Evolutionary conservation across 441 rosid species (phyloP), one percentile per base, ranked within the genome.

Genomic region (Macaranga tanarius): DNA sequence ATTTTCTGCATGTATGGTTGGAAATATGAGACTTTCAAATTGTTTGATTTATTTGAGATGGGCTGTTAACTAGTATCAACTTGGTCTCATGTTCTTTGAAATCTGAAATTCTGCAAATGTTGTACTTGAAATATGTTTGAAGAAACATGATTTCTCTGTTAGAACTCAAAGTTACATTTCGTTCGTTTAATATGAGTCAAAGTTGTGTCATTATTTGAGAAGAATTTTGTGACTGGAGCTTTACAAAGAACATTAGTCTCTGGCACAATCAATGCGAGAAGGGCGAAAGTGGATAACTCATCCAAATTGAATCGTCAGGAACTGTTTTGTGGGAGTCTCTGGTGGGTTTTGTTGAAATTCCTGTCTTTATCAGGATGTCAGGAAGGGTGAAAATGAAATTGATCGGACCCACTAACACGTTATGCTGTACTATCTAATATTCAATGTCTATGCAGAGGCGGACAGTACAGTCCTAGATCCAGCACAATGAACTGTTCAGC

Each of bases 361-460:
- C 38, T 31, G 38, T 31, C 38, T 31, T 31, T 31, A 31, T 31
- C 38, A 31, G 38, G 38, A 31, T 31, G 38, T 5, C 38, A 31
- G 38, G 38, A 31, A 31, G 38, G 38, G 38, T 31, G 38, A n/a
- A 4, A 58, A 42, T 26, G 23, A 23, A n/a, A n/a, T 61, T 62
- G 50, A 52, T 62, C 12, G 51, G 71, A 31, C 71, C 59, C 58
- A 57, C 70, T 28, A 47, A 10, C 76, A 58, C 17, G 71, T 65
- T 65, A 1, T 58, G n/a, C 2, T 38, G 20, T 52, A 51, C 47
- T 62, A 25, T 20, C 44, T 22, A 62, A 61, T 47, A 15, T 63
- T 20, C 28, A 5, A 31, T 52, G 48, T 20, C 52, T 20, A 17
- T 20, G 20, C 58, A 31, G 38, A 62, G 61, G 15, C 38, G 12